Conservation (phyloP, 164 flowering plant genomes). For the Nymphaea colorata region DNA sequence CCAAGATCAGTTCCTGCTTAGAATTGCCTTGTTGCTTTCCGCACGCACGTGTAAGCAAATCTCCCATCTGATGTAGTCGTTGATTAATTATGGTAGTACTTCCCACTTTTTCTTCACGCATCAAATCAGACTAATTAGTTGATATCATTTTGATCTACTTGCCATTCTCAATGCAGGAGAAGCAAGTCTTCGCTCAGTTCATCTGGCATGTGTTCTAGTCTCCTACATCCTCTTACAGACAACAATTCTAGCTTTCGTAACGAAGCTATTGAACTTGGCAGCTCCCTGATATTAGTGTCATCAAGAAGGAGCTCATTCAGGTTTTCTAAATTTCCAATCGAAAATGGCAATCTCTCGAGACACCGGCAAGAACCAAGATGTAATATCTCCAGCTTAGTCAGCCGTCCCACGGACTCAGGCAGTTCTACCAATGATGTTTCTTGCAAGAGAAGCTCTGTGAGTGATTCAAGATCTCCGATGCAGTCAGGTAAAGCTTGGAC, state of each 20-base stretch:
- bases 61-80: too few species aligned
- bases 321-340: neutral
- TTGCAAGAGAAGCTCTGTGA: neutral
- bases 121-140: too few species aligned
- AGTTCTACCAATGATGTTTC: neutral
- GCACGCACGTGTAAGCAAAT: too few species aligned
- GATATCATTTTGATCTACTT: too few species aligned
- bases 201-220: too few species aligned
- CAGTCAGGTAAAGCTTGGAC: neutral
- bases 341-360: neutral
- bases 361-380: neutral
- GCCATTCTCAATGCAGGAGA: too few species aligned
- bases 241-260: neutral
- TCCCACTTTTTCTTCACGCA: too few species aligned
- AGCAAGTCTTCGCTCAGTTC: too few species aligned
- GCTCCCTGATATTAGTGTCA: neutral
- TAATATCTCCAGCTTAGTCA: neutral
- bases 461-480: neutral
- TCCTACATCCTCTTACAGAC: neutral
- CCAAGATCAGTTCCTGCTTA: too few species aligned
- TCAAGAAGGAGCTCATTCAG: neutral
- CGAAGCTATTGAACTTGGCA: neutral
- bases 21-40: too few species aligned
- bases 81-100: too few species aligned
- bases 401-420: neutral